These are phyloP conservation scores for Boletus tylopilopsis DNA, from an alignment of 768 basidiomycete genomes.

Conservation along the genomic window DNA sequence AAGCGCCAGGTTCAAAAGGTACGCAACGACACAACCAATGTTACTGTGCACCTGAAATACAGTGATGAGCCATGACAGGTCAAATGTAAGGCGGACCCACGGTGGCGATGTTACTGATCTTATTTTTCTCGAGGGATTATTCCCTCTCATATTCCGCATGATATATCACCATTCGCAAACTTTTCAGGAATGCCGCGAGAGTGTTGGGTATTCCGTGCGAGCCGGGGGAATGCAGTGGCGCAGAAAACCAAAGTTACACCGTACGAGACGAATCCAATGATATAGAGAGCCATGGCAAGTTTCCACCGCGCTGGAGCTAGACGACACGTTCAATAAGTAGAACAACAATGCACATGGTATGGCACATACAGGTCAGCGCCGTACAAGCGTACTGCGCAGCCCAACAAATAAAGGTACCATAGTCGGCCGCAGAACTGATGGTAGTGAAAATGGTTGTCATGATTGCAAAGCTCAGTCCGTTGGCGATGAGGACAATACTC, in stretches of 20 bases:
- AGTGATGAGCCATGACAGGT: not conserved
- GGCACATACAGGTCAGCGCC: slow-evolving; percentile 59
- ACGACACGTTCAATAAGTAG: not conserved
- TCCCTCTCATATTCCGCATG: slow-evolving; percentile 65
- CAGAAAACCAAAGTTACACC: slow-evolving; percentile 83
- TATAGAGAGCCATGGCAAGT: slow-evolving; percentile 74
- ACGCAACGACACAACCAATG: slow-evolving; percentile 64
- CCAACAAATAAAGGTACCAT: slow-evolving; percentile 67
- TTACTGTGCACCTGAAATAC: slow-evolving; percentile 63
- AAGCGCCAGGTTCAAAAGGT: slow-evolving; percentile 64
- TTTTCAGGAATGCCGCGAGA: slow-evolving; percentile 49
- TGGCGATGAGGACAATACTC: slow-evolving; percentile 73
- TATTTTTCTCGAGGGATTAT: slow-evolving; percentile 79
- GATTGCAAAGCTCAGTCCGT: slow-evolving; percentile 71
- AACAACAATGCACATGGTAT: not conserved
- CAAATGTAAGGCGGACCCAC: slow-evolving; percentile 34
- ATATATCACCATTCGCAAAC: slow-evolving; percentile 57
- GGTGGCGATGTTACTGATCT: slow-evolving; percentile 81
- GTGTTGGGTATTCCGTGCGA: slow-evolving; percentile 72
- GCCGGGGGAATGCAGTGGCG: slow-evolving; percentile 71
- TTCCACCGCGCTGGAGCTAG: slow-evolving; percentile 66
- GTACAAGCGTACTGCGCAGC: slow-evolving; percentile 74
- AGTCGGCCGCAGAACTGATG: slow-evolving; percentile 45
- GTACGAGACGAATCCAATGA: slow-evolving; percentile 75
- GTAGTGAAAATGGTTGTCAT: slow-evolving; percentile 84